Evolutionary conservation across 2,329 filamentous ascomycete genomes (phyloP).

Genomic region (Xylogone sp.): DNA sequence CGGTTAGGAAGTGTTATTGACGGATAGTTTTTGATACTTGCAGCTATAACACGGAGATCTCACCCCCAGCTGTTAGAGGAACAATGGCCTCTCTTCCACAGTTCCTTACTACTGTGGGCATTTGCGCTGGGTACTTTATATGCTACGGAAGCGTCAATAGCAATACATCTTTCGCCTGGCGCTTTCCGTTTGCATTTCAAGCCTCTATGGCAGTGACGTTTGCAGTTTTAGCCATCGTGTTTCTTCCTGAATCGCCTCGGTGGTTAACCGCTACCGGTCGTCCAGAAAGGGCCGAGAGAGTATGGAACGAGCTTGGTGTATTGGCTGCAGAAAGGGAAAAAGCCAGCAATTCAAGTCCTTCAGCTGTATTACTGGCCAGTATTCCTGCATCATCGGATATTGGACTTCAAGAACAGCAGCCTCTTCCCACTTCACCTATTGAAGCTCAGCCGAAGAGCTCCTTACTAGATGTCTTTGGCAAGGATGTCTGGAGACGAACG

Average conservation of each 20-base stretch:
- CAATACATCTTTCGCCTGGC: conserved; percentile 47
- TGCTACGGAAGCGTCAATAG: conserved; percentile 52
- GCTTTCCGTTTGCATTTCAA: conserved; percentile 50
- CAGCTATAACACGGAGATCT: conserved; percentile 57
- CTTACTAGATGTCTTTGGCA: conserved; percentile 28
- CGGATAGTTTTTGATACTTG: neutral
- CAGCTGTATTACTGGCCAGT: neutral
- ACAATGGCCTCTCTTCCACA: conserved; percentile 49
- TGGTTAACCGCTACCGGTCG: conserved; percentile 51
- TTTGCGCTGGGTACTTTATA: conserved; percentile 54
- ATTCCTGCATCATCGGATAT: neutral
- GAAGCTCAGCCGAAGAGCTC: conserved; percentile 11
- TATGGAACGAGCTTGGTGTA: conserved; percentile 28
- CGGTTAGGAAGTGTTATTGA: neutral
- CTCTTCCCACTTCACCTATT: neutral
- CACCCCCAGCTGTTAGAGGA: conserved; percentile 46
- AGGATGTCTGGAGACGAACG: conserved; percentile 43
- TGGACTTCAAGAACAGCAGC: conserved; percentile 5
- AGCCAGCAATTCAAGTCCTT: conserved; percentile 6
- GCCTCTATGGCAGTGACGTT: conserved; percentile 37
- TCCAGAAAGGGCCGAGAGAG: conserved; percentile 38
- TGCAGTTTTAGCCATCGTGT: conserved; percentile 31
- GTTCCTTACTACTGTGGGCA: conserved; percentile 44
- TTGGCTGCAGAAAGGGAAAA: conserved; percentile 20
- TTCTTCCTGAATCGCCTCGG: conserved; percentile 52